Percentiles rank a stretch among this genome's conserved stretches.
These are phyloP conservation scores for Pythium dissimile DNA, from an alignment of 352 stramenopile species.

Conservation along the genomic window DNA sequence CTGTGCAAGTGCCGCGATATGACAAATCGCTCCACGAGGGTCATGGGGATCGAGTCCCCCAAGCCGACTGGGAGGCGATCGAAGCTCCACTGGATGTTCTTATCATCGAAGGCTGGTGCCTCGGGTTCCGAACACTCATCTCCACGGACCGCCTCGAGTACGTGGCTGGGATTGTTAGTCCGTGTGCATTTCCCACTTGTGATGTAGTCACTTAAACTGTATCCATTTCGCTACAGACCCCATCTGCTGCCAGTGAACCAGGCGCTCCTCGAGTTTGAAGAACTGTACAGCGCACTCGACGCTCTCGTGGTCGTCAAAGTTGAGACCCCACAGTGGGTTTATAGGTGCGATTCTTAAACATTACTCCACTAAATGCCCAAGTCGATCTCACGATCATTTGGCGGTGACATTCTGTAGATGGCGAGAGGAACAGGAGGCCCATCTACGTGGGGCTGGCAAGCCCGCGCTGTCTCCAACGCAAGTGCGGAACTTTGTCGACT, in stretches of 20 bases:
- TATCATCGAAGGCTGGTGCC: constrained; percentile 84
- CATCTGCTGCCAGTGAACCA: constrained; percentile 60
- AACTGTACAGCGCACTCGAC: constrained; percentile 65
- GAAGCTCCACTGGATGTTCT: constrained; percentile 80
- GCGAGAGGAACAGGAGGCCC: constrained; percentile 74
- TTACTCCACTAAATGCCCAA: not conserved
- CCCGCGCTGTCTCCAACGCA: constrained; percentile 56
- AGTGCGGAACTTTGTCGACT: constrained; percentile 83
- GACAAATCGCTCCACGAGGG: constrained; percentile 78
- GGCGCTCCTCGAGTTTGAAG: constrained; percentile 52
- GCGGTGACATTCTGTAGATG: constrained; percentile 38
- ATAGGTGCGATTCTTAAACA: constrained; percentile 45
- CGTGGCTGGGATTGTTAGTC: no score
- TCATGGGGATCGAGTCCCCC: constrained; percentile 64
- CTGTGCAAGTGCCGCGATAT: constrained; percentile 65
- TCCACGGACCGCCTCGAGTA: constrained; percentile 23
- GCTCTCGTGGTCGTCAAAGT: constrained; percentile 75
- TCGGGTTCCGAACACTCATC: constrained; percentile 64
- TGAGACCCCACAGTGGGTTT: constrained; percentile 72
- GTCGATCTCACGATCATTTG: not conserved
- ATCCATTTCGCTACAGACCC: not conserved
- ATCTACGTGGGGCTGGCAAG: constrained; percentile 56
- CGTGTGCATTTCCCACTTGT: not conserved
- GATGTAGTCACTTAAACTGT: no score
- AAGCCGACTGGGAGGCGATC: constrained; percentile 47